A percentile compares a stretch with the other conserved stretches of the same genome.
Evolutionary conservation across 805 yeast species (phyloP).

Genomic region (Isabelozyma rhagii): DNA sequence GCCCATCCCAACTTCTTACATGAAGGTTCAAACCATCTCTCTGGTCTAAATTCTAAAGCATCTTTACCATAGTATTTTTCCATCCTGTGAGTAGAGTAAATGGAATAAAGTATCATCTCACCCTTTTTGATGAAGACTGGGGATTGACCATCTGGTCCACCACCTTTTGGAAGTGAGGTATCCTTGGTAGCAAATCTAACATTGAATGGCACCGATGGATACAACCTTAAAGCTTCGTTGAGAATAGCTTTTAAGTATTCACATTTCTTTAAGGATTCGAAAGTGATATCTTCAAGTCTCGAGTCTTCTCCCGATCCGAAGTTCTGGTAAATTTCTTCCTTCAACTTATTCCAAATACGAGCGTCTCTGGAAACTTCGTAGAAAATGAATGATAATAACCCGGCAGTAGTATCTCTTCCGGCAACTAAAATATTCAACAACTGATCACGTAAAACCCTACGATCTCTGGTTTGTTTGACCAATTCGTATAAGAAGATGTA

Average conservation of each 20-base stretch:
- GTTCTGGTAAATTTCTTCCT: slow-evolving; percentile 28
- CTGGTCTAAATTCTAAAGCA: slow-evolving; percentile 26
- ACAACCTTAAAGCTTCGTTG: slow-evolving; percentile 48
- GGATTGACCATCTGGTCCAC: slow-evolving; percentile 34
- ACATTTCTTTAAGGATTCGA: slow-evolving; percentile 48
- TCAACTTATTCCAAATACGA: slow-evolving; percentile 31
- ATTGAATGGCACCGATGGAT: slow-evolving; percentile 51
- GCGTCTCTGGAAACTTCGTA: slow-evolving; percentile 46
- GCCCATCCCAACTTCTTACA: slow-evolving; percentile 32
- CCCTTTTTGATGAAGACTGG: slow-evolving; percentile 46
- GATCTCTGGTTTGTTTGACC: slow-evolving; percentile 47
- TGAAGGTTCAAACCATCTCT: slow-evolving; percentile 27
- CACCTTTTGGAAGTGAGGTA: slow-evolving; percentile 51
- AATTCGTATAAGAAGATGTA: slow-evolving; percentile 49
- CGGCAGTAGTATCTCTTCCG: slow-evolving; percentile 57
- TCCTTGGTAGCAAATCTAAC: slow-evolving; percentile 43
- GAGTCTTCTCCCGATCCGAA: slow-evolving; percentile 33
- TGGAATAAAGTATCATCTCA: slow-evolving; percentile 33
- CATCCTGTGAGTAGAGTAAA: slow-evolving; percentile 43
- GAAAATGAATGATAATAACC: slow-evolving; percentile 43
- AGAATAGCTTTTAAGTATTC: slow-evolving; percentile 45
- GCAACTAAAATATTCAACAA: slow-evolving; percentile 50
- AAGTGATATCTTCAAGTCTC: slow-evolving; percentile 36
- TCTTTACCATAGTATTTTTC: slow-evolving; percentile 27
- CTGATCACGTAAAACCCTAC: slow-evolving; percentile 47